Base-by-base conservation (phyloP, 208 protist genomes). In the Balamuthia mandrillaris region DNA sequence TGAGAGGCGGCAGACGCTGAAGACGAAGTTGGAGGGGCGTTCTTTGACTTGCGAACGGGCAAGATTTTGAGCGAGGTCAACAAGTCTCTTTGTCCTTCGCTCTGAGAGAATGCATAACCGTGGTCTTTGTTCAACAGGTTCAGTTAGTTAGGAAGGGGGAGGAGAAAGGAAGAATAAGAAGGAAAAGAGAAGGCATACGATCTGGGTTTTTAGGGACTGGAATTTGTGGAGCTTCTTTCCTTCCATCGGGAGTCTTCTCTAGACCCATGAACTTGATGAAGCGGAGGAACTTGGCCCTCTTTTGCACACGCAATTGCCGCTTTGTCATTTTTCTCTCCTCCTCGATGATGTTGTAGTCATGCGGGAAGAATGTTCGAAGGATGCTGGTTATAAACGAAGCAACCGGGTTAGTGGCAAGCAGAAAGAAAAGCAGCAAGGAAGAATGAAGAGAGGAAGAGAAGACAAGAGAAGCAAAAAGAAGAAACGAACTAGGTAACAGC, bases 311-410 rank as follows among this genome's bases (percentile, higher is more conserved):
- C 45, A n/a, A n/a, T n/a, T 78, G 52, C 47, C 27, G 52, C 68
- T 78, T 78, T 42, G 52, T 49, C 45, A 78, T 78, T 42, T 42
- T 49, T 3, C 42, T 9, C 14, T 39, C 31, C 47, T 78, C 68
- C 47, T 78, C 45, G 68, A 78, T 78, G 68, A 78, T 78, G 68
- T 78, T 42, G 29, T 78, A 42, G 24, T 42, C 68, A 16, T 78
- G 45, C 18, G 68, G 68, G 68, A 78, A 78, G 45, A 60, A 78
- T 21, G 68, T 78, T 24, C 68, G 68, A 42, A 42, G 10, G 14
- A 42, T 60, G 3, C 24, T 60, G 24, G 31, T 60, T 27, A 60
- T 60, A 7, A 60, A 60, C 52, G 21, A 5, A 14, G 5, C 29
- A 31, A 29, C 29, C 2, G 37, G 37, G 42, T 12, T 27, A 60